Percentiles rank a stretch among this genome's conserved stretches.
Evolutionary conservation across 2,329 filamentous ascomycete species (phyloP).

Genomic region (Aspergillus tamarii): DNA sequence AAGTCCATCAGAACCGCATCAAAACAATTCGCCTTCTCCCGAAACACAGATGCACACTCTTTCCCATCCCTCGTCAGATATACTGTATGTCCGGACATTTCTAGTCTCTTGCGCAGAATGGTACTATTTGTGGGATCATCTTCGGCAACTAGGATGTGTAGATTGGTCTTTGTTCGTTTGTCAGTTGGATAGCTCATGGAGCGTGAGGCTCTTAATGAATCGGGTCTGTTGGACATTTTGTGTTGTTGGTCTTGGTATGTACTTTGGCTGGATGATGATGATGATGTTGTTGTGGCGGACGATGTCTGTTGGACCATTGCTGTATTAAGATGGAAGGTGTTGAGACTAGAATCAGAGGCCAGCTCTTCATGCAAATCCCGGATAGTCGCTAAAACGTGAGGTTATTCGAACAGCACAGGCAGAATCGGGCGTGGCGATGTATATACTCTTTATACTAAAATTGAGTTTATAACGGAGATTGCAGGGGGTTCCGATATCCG

Average conservation of each 20-base stretch:
- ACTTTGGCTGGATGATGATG: not conserved
- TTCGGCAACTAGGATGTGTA: conserved; percentile 73
- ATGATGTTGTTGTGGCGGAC: not conserved
- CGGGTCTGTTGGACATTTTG: not conserved
- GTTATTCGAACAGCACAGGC: not conserved
- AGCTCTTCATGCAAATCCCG: conserved; percentile 3
- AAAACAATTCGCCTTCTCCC: conserved; percentile 64
- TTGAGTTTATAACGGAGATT: not conserved
- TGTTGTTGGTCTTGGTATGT: not conserved
- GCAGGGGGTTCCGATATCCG: not conserved
- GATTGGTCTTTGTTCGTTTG: conserved; percentile 4
- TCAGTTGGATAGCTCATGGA: not conserved
- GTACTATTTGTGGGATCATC: conserved; percentile 87
- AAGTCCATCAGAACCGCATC: conserved; percentile 91
- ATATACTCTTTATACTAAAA: not conserved
- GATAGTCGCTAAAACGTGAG: not conserved
- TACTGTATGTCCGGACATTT: conserved; percentile 74
- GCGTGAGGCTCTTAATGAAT: not conserved
- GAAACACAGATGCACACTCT: conserved; percentile 75
- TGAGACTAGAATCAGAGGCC: not conserved
- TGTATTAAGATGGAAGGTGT: not conserved
- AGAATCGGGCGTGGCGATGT: not conserved
- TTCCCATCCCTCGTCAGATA: conserved; percentile 78
- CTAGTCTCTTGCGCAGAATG: conserved; percentile 76
- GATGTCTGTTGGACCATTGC: not conserved